Percentiles rank a stretch among this genome's conserved stretches.
phyloP scores from a whole-genome alignment of 2,329 filamentous ascomycete species.

The Neocucurbitaria cava region DNA sequence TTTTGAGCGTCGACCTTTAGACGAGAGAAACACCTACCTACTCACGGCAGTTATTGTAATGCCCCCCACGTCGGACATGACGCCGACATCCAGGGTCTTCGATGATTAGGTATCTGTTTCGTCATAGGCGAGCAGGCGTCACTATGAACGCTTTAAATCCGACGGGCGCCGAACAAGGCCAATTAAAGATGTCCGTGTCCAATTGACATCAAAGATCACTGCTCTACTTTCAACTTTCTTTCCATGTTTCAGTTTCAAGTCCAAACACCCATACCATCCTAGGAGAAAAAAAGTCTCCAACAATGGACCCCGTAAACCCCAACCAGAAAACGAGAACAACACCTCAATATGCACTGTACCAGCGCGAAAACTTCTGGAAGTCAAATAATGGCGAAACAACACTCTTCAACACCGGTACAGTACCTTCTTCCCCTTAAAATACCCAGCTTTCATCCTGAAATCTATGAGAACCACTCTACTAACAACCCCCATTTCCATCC shows the following conservation, averaged over 20 bases:
- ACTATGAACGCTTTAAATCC: slow-evolving; percentile 9
- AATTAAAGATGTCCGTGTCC: background rate
- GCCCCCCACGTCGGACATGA: slow-evolving; percentile 8
- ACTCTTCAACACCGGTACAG: slow-evolving; percentile 60
- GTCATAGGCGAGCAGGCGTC: slow-evolving; percentile 16
- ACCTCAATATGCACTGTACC: slow-evolving; percentile 63
- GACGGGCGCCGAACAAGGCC: background rate
- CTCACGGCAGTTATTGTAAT: background rate
- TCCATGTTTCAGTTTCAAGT: background rate
- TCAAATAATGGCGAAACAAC: slow-evolving; percentile 58
- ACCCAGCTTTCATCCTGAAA: too few species aligned
- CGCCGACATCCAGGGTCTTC: slow-evolving; percentile 4
- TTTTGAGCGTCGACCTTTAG: too few species aligned
- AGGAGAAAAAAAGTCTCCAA: background rate
- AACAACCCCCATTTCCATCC: too few species aligned
- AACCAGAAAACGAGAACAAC: slow-evolving; percentile 59
- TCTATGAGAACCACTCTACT: too few species aligned
- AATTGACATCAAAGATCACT: background rate
- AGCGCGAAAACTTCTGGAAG: slow-evolving; percentile 63
- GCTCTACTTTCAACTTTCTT: background rate
- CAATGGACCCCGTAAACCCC: slow-evolving; percentile 59
- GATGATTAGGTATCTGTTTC: slow-evolving; percentile 11
- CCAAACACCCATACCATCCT: background rate
- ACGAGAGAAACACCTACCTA: too few species aligned
- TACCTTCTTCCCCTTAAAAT: background rate